Base-by-base conservation (phyloP, 441 rosid species). In the Adansonia grandidieri region DNA sequence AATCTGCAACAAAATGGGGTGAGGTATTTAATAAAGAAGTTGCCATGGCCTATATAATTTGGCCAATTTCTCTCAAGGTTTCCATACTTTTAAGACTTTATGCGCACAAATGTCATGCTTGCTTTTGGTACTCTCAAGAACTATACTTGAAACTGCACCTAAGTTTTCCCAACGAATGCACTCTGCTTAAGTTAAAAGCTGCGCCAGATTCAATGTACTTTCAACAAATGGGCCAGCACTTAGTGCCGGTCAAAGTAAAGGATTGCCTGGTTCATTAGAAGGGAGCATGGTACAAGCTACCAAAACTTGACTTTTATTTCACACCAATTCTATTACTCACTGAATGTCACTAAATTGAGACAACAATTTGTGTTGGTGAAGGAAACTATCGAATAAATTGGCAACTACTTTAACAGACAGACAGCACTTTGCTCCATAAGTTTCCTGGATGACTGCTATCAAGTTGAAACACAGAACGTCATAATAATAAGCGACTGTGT, bases 401-500 rank as follows among this genome's bases (percentile, higher is more conserved):
- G 54, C 28, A 15, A 32, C 47, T 37, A 47, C 19, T 69, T 6
- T 5, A 70, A 5, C 22, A 13, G 44, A 24, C 13, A 15, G 37
- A 42, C 54, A 5, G 45, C 20, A 37, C 45, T 37, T 37, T 8
- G 11, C 22, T 64, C 69, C 47, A 15, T 8, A 37, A 64, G 6
- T 64, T 64, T 64, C 69, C 70, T 3, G 1, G 17, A 20, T 40
- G 28, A n/a, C 13, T 5, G 2, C 62, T 75, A 50, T 15, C 50
- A 10, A 22, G 51, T 40, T 57, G 50, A 71, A 32, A 24, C 10
- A 22, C 13, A 2, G 9, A 69, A 71, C 58, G 32, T 3, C 14
- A 77, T 9, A 77, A 70, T n/a, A 58, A 28, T 74, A 73, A 68
- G 17, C 50, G 66, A 74, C 65, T 20, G 69, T 76, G 19, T 57